These are phyloP conservation scores for Bretziella fagacearum DNA, from an alignment of 2,329 filamentous ascomycete genomes.

Conservation along the genomic window DNA sequence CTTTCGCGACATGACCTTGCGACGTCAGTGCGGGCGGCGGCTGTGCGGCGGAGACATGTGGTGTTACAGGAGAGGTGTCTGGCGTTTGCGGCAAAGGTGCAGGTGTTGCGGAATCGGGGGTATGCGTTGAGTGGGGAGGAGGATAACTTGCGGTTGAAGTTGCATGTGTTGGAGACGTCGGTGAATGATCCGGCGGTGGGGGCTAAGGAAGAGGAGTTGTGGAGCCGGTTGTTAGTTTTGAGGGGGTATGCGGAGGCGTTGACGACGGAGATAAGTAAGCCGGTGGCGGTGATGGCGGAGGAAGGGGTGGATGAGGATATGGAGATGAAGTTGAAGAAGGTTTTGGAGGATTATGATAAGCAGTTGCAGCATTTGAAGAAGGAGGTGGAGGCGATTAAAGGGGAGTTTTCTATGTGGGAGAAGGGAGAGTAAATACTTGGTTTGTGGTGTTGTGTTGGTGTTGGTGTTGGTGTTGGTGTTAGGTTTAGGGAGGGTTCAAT, in stretches of 20 bases:
- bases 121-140: conserved; percentile 67
- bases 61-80: conserved; percentile 57
- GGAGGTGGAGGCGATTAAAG: conserved; percentile 47
- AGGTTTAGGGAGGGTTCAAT: neutral
- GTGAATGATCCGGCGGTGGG: conserved; percentile 59
- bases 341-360: conserved; percentile 66
- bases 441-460: neutral
- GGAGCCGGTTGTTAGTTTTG: conserved; percentile 63
- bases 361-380: conserved; percentile 61
- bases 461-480: neutral
- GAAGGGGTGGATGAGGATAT: conserved; percentile 51
- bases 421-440: conserved; percentile 20
- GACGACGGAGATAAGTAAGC: conserved; percentile 56
- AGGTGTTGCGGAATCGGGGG: conserved; percentile 63
- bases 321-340: conserved; percentile 57
- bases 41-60: conserved; percentile 55
- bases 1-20: conserved; percentile 62
- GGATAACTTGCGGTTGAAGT: conserved; percentile 57
- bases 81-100: conserved; percentile 59
- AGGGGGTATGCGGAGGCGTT: conserved; percentile 56
- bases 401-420: conserved; percentile 40
- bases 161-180: conserved; percentile 49
- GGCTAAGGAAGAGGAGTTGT: conserved; percentile 67
- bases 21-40: conserved; percentile 55
- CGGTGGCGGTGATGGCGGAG: conserved; percentile 35